Evolutionary conservation across 129 eudicot genomes (phyloP).

Genomic region (Helianthus annuus): DNA sequence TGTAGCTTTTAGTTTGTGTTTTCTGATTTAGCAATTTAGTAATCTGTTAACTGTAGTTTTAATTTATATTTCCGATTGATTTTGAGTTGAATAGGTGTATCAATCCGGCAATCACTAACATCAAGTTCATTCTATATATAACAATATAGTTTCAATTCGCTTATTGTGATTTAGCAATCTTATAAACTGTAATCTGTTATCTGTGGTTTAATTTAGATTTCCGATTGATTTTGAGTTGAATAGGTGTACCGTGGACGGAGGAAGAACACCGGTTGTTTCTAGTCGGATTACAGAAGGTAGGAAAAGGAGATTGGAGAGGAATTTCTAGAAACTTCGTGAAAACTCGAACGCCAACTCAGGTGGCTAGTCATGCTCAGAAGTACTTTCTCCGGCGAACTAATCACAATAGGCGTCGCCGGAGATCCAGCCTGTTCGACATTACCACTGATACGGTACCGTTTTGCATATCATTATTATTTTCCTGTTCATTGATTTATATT

Average conservation of each 20-base stretch:
- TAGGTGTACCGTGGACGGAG: conserved; percentile 98
- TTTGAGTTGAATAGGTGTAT: no score
- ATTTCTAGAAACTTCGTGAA: conserved; percentile 86
- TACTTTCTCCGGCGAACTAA: conserved; percentile 87
- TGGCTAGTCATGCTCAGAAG: conserved; percentile 97
- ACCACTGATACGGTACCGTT: conserved; percentile 74
- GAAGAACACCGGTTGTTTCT: conserved; percentile 81
- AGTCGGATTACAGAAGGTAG: conserved; percentile 76
- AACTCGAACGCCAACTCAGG: conserved; percentile 97
- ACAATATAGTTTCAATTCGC: not conserved
- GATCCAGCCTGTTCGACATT: conserved; percentile 93
- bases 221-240: conserved; percentile 9
- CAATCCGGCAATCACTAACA: no score
- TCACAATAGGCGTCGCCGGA: conserved; percentile 82
- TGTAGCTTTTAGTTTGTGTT: no score
- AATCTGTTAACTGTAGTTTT: no score
- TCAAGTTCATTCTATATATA: no score
- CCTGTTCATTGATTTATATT: not conserved
- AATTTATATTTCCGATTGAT: no score
- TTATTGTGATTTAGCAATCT: not conserved
- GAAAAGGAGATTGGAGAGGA: conserved; percentile 99
- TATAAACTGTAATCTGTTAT: no score
- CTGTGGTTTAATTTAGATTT: not conserved
- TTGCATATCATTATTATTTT: not conserved
- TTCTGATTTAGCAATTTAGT: no score